Percentiles rank a stretch among this genome's conserved stretches.
Conservation (phyloP, 331 rosid species). For the Pyrus hybrid region DNA sequence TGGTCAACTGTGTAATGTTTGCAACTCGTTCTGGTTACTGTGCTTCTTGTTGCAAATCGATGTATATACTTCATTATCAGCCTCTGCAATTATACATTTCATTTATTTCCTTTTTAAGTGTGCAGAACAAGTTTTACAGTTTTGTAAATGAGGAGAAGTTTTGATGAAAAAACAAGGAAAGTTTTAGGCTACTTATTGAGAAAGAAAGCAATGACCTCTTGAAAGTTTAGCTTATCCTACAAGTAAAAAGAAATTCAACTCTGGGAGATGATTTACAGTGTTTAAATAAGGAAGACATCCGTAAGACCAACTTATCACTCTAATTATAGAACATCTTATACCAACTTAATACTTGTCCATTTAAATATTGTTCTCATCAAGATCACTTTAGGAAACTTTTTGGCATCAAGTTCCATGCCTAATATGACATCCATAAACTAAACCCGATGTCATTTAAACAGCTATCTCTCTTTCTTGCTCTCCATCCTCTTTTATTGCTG, state of each 20-base stretch:
- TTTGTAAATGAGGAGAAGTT: neutral
- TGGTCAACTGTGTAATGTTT: neutral
- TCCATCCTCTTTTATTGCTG: neutral
- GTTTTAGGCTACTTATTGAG: neutral
- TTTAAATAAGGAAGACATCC: neutral
- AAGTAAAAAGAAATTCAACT: neutral
- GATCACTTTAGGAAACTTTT: neutral
- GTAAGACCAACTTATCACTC: no score
- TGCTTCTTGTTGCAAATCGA: neutral
- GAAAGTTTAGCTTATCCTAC: neutral
- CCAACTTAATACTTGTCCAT: neutral
- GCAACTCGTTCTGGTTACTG: neutral
- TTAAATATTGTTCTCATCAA: neutral
- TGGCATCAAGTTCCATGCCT: neutral
- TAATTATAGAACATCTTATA: neutral
- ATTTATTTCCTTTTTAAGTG: no score
- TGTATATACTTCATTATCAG: neutral
- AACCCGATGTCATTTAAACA: neutral
- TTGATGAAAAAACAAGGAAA: neutral
- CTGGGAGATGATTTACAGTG: neutral
- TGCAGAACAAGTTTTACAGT: neutral
- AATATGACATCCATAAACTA: neutral
- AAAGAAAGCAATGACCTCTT: neutral
- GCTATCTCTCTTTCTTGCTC: neutral
- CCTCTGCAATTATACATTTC: neutral